Base-by-base conservation (phyloP, 1,284 basidiomycete species). In the Hortiboletus rubellus region DNA sequence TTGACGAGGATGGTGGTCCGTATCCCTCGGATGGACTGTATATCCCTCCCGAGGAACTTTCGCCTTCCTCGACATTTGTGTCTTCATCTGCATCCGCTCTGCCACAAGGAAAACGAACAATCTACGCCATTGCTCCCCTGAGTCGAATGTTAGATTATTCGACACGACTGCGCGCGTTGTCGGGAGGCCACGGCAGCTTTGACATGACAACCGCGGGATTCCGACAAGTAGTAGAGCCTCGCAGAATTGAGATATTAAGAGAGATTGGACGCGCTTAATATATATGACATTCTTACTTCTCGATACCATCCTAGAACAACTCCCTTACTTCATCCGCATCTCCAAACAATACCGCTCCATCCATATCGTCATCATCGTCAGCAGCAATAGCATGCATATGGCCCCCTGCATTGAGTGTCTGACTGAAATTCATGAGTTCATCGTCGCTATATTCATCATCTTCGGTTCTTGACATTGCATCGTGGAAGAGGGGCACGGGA, bases 71-170 rank as follows among this genome's bases (percentile, higher is more conserved):
- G 1, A 76, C 76, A 41, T 70, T 76, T n/a, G 46, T 56, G 44
- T 62, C 65, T 54, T 69, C 68, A 22, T 63, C 66, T 5, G 57
- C 68, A 54, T 69, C 69, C 30, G 61, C 68, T 15, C 61, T 74
- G 1, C 75, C 75, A 52, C 72, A 69, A 57, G 70, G 79, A 54
- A 86, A 82, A 65, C 81, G 85, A 27, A 79, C 83, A n/a, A 75
- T 93, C 22, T 73, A 84, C 58, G 87, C 89, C 4, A 65, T 86
- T 30, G 91, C 89, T 10, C 93, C 92, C 5, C 78, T 95, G 27
- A 89, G 86, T 61, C 82, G 81, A 63, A 86, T 94, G 81, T 77
- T 95, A 30, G 86, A 92, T 68, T 95, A 92, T 67, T 88, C 89
- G 22, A 86, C 79, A 50, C 80, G 91, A 30, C 71, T 95, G 50